These are phyloP conservation scores for Panaeolus cyanescens DNA, from an alignment of 768 basidiomycete species.

Conservation along the genomic window DNA sequence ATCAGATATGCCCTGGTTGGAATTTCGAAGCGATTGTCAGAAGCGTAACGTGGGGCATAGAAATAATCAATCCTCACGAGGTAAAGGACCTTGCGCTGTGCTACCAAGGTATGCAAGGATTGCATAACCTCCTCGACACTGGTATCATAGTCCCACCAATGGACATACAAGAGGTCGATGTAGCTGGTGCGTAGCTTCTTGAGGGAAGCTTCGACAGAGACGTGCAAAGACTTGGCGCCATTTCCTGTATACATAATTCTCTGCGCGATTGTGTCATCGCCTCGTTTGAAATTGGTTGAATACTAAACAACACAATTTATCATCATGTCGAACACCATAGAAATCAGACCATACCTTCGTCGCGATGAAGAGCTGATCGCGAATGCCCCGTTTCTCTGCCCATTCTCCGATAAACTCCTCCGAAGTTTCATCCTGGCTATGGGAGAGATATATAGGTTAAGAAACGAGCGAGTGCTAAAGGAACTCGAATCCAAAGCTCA, in stretches of 20 bases:
- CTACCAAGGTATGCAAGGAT: conserved; percentile 50
- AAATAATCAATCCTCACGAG: conserved; percentile 26
- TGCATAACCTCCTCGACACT: conserved; percentile 60
- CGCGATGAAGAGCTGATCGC: conserved; percentile 41
- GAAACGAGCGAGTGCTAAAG: neutral
- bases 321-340: neutral
- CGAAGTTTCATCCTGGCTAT: conserved; percentile 34
- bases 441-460: neutral
- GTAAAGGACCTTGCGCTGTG: conserved; percentile 54
- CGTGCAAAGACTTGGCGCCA: conserved; percentile 39
- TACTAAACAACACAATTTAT: neutral
- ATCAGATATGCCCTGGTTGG: conserved; percentile 35
- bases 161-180: conserved; percentile 47
- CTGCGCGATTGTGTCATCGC: neutral
- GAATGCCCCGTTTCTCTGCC: conserved; percentile 35
- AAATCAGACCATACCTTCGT: conserved; percentile 22
- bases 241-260: conserved; percentile 20
- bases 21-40: neutral
- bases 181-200: conserved; percentile 46
- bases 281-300: conserved; percentile 2
- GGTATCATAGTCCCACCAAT: conserved; percentile 55
- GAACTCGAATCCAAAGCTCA: conserved; percentile 12
- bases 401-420: conserved; percentile 46
- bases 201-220: conserved; percentile 44
- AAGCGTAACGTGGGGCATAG: too few relatives aligned